Percentiles rank a stretch among this genome's conserved stretches.
Conservation (phyloP, 2,329 filamentous ascomycete genomes). For the Knufia petricola region DNA sequence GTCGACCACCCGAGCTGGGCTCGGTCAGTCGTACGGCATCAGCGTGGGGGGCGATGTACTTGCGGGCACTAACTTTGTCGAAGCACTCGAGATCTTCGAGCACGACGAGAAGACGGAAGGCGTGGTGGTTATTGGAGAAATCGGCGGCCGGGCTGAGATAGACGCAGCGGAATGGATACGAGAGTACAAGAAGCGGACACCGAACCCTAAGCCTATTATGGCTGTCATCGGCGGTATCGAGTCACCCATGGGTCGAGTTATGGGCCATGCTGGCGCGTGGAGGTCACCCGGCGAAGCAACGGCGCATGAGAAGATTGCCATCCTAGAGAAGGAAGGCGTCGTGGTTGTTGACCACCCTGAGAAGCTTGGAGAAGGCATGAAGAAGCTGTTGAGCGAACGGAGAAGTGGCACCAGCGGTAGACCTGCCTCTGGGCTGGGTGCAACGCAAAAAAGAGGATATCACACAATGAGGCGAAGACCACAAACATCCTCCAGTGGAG, state of each 20-base stretch:
- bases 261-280: constrained; percentile 75
- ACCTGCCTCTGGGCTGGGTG: constrained; percentile 28
- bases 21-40: constrained; percentile 68
- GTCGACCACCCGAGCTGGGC: constrained; percentile 60
- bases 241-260: constrained; percentile 55
- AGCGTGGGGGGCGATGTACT: constrained; percentile 69
- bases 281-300: constrained; percentile 55
- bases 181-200: constrained; percentile 49
- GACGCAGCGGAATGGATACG: constrained; percentile 66
- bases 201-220: constrained; percentile 63
- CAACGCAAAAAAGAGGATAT: constrained; percentile 40
- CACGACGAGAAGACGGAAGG: constrained; percentile 59
- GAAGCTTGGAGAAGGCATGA: constrained; percentile 62
- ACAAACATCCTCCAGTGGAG: background rate
- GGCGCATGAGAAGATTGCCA: constrained; percentile 55
- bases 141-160: constrained; percentile 60
- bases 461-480: constrained; percentile 38
- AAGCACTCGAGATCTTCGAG: constrained; percentile 58
- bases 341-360: constrained; percentile 67
- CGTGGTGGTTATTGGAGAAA: constrained; percentile 63
- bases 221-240: constrained; percentile 59
- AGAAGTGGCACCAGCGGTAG: constrained; percentile 27
- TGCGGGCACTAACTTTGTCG: constrained; percentile 63
- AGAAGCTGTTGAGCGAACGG: constrained; percentile 44
- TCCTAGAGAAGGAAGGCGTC: constrained; percentile 56